phyloP scores from a whole-genome alignment of 345 rosid species.

The Eucalyptus tenuipes region DNA sequence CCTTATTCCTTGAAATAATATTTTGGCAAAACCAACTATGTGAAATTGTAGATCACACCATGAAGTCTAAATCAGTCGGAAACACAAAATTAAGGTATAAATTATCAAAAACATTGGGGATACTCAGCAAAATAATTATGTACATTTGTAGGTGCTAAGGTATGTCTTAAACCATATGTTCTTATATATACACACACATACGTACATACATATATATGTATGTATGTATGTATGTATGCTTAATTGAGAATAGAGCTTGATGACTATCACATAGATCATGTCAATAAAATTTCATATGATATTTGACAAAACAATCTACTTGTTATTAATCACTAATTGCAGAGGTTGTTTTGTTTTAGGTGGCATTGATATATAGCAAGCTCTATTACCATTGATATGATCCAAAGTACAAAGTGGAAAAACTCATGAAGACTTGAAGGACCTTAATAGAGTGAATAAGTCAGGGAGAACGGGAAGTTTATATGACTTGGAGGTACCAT shows the following conservation, averaged over 20 bases:
- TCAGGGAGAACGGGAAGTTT: not conserved
- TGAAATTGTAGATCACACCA: not conserved
- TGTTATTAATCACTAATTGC: not conserved
- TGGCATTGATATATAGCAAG: not conserved
- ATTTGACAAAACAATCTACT: not conserved
- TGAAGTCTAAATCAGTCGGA: rapidly evolving
- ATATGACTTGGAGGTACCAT: not conserved
- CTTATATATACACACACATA: no score
- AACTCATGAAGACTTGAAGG: not conserved
- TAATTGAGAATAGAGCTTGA: not conserved
- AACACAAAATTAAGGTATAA: not conserved
- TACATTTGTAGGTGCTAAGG: not conserved
- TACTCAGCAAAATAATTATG: not conserved
- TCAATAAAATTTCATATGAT: not conserved
- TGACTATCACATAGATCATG: not conserved
- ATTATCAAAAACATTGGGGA: not conserved
- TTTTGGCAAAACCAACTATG: not conserved
- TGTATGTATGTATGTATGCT: no score
- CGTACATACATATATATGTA: rapidly evolving
- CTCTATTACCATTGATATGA: not conserved
- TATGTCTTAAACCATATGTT: not conserved
- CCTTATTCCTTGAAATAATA: not conserved
- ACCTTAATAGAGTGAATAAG: not conserved
- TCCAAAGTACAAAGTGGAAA: not conserved
- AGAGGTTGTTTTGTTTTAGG: not conserved